Evolutionary conservation across 2,329 filamentous ascomycete species (phyloP).

Genomic region (Mycocentrospora acerina): DNA sequence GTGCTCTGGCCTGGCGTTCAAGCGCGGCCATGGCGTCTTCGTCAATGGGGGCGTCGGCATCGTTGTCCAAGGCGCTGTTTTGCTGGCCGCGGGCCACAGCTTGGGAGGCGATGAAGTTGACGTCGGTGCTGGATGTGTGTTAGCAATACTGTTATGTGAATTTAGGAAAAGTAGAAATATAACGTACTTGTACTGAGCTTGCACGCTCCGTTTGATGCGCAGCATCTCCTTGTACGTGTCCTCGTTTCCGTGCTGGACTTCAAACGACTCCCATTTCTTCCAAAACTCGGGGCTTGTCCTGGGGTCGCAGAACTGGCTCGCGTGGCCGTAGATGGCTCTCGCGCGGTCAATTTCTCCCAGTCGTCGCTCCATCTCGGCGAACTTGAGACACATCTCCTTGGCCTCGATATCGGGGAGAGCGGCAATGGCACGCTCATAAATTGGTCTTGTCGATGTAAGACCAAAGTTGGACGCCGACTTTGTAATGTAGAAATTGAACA

Average conservation of each 20-base stretch:
- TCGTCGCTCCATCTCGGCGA: constrained; percentile 92
- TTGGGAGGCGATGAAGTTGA: constrained; percentile 97
- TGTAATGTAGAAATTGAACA: constrained; percentile 99
- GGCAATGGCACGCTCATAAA: constrained; percentile 94
- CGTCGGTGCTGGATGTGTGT: constrained; percentile 68
- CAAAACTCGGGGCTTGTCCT: constrained; percentile 88
- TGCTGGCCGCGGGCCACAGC: constrained; percentile 80
- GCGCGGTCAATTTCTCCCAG: constrained; percentile 93
- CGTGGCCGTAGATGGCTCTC: constrained; percentile 92
- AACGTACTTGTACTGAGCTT: constrained; percentile 87
- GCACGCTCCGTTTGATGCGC: constrained; percentile 93
- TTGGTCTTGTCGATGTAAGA: constrained; percentile 87
- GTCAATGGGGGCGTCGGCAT: constrained; percentile 52
- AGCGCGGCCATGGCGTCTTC: constrained; percentile 86
- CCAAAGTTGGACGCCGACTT: constrained; percentile 98
- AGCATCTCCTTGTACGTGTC: constrained; percentile 99
- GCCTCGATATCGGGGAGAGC: constrained; percentile 92
- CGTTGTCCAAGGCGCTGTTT: constrained; percentile 34
- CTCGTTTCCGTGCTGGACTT: constrained; percentile 97
- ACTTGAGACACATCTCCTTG: constrained; percentile 97
- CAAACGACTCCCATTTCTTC: constrained; percentile 96
- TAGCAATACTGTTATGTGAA: constrained; percentile 27
- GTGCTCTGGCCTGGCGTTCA: constrained; percentile 84
- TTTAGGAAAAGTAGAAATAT: not conserved
- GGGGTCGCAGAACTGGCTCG: constrained; percentile 95